Conservation (phyloP, 2,329 filamentous ascomycete genomes). For the Aspergillus costaricaensis region DNA sequence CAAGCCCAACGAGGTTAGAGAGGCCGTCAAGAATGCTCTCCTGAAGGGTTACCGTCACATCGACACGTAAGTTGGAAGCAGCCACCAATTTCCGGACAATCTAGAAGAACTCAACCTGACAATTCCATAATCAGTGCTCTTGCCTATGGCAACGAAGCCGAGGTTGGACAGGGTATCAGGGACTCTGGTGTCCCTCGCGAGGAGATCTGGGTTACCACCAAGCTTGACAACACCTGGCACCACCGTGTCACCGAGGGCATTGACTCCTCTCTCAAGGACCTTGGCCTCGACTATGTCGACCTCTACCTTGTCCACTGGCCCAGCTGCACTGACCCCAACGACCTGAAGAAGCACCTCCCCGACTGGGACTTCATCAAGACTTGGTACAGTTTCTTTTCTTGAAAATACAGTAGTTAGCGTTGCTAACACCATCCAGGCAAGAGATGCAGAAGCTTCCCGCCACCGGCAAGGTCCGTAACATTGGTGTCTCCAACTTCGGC, state of each 20-base stretch:
- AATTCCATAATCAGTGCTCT: slow-evolving; percentile 29
- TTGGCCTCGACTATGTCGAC: slow-evolving; percentile 69
- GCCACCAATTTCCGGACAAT: slow-evolving; percentile 6
- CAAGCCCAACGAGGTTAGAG: slow-evolving; percentile 53
- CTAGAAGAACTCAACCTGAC: neutral
- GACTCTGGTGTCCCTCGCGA: slow-evolving; percentile 67
- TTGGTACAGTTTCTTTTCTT: slow-evolving; percentile 48
- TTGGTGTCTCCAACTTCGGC: slow-evolving; percentile 84
- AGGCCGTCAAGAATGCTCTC: slow-evolving; percentile 52
- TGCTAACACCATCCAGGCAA: slow-evolving; percentile 65
- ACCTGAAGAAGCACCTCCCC: slow-evolving; percentile 62
- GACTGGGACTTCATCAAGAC: slow-evolving; percentile 86
- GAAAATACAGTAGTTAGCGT: slow-evolving; percentile 20
- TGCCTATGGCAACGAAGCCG: slow-evolving; percentile 65
- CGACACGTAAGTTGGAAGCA: slow-evolving; percentile 46
- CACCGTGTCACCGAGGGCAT: slow-evolving; percentile 64
- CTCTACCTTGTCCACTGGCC: slow-evolving; percentile 74
- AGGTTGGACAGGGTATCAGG: slow-evolving; percentile 66
- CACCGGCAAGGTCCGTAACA: slow-evolving; percentile 69
- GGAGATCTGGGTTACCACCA: slow-evolving; percentile 69
- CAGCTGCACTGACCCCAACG: slow-evolving; percentile 54
- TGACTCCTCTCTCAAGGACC: slow-evolving; percentile 62
- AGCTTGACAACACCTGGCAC: slow-evolving; percentile 68
- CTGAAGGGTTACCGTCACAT: slow-evolving; percentile 59
- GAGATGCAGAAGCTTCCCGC: slow-evolving; percentile 49